Percentiles rank a stretch among this genome's conserved stretches.
Conservation (phyloP, 169 alveolate species). For the Cryptosporidium ryanae region DNA sequence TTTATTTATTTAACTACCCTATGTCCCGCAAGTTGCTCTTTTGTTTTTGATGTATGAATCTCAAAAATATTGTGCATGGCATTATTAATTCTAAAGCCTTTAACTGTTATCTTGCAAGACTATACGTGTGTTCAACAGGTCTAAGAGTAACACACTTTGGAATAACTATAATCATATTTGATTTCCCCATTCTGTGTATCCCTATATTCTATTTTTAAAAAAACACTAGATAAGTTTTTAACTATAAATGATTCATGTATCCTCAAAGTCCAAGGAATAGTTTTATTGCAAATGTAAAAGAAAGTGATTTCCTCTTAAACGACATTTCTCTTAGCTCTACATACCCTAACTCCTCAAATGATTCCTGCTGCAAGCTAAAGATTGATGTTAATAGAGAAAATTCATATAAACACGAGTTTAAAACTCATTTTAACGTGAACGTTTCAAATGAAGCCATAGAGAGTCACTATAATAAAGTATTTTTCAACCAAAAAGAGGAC, state of each 20-base stretch:
- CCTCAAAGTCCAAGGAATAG: conserved; percentile 71
- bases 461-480: not conserved
- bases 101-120: conserved; percentile 10
- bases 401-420: not conserved
- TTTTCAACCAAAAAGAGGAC: not conserved
- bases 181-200: too few species aligned
- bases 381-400: not conserved
- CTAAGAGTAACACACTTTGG: conserved; percentile 43
- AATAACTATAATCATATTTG: not conserved
- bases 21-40: too few species aligned
- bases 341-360: conserved; percentile 69
- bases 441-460: not conserved
- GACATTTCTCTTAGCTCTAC: conserved; percentile 14
- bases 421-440: not conserved
- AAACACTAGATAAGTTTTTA: not conserved
- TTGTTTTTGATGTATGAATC: not conserved
- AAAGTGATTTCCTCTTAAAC: not conserved
- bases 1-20: too few species aligned
- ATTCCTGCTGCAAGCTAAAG: not conserved
- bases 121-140: conserved; percentile 44
- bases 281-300: not conserved
- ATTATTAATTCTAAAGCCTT: not conserved
- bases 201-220: not conserved
- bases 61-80: not conserved
- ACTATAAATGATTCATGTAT: conserved; percentile 42